Base-by-base conservation (phyloP, 2,329 filamentous ascomycete species). In the Phyllosticta citribraziliensis region DNA sequence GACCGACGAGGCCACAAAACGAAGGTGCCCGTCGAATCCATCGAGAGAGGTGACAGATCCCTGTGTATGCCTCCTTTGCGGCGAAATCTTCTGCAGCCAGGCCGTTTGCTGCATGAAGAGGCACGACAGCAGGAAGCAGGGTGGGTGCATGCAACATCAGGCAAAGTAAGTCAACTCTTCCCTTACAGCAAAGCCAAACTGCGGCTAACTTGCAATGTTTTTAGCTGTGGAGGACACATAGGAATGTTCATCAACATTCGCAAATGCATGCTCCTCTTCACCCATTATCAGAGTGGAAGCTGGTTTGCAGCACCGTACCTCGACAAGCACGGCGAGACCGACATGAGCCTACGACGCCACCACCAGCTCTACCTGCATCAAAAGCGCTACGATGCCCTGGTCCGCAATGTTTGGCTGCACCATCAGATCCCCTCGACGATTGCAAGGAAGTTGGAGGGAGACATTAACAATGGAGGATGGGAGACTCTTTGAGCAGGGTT, bases 401-500 rank as follows among this genome's bases (percentile, higher is more conserved):
- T 97, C 62, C 82, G 94, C 57, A 89, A 87, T 66, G 85, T 92
- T 52, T 97, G 95, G 87, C 79, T 97, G 63, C 84, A 86, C 56
- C 91, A 97, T 68, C 87, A 88, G 4, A 85, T 99, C 27, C 92
- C 92, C 40, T 95, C 89, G 66, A 86, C 91, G 55, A 96, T 99
- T 71, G 89, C 88, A 65, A 82, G 94, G 66, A 93, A 91, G 74
- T 75, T 99, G 66, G 94, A 99, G 78, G 88, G 90, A 14, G 94
- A 99, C 73, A 91, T 97, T 53, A 99, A 99, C 71, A 97, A 91
- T 68, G 94, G 94, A 0, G 94, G 94, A 0, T 99, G 94, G 94
- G 94, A 99, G 78, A 97, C 78, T 35, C 67, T 81, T 65, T 81
- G 62, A 70, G 27, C 22, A 27, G 57, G n/a, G 30, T 47, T 47